Conservation (phyloP, 352 stramenopile species). For the Phytophthora litchii region DNA sequence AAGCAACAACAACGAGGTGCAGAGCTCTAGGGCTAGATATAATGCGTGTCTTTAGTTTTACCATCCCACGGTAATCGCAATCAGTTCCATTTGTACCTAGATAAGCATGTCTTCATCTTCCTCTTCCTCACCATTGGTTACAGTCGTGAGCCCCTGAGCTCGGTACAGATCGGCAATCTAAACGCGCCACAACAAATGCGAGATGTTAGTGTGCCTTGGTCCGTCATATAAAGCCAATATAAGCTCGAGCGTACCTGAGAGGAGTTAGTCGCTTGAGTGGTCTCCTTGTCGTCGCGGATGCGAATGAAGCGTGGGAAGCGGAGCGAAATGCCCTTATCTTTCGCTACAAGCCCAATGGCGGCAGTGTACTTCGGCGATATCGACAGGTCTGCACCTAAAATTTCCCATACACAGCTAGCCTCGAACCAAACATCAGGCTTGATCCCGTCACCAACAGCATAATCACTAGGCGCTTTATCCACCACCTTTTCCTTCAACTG, state of each 20-base stretch:
- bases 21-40: conserved; percentile 4
- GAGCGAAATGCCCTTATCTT: conserved; percentile 96
- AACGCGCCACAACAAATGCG: not conserved
- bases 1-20: conserved; percentile 19
- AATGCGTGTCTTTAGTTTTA: conserved; percentile 19
- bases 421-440: conserved; percentile 97
- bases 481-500: conserved; percentile 87
- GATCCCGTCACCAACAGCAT: conserved; percentile 90
- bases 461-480: conserved; percentile 89
- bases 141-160: conserved; percentile 75
- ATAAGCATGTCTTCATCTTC: conserved; percentile 85
- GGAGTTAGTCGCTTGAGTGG: conserved; percentile 95
- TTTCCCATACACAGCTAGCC: conserved; percentile 97
- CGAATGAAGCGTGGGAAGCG: conserved; percentile 99
- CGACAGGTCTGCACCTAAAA: conserved; percentile 98
- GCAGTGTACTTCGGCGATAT: conserved; percentile 98
- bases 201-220: conserved; percentile 3
- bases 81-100: conserved; percentile 42
- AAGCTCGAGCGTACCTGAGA: conserved; percentile 87
- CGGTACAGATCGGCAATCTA: conserved; percentile 86
- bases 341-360: conserved; percentile 90
- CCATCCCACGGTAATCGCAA: conserved; percentile 2
- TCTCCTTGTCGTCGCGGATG: conserved; percentile 97
- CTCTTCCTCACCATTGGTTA: conserved; percentile 64
- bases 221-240: not conserved